Evolutionary conservation across 2,329 filamentous ascomycete genomes (phyloP), one percentile per base, ranked within the genome.

Genomic region (Rugonectria rugulosa): DNA sequence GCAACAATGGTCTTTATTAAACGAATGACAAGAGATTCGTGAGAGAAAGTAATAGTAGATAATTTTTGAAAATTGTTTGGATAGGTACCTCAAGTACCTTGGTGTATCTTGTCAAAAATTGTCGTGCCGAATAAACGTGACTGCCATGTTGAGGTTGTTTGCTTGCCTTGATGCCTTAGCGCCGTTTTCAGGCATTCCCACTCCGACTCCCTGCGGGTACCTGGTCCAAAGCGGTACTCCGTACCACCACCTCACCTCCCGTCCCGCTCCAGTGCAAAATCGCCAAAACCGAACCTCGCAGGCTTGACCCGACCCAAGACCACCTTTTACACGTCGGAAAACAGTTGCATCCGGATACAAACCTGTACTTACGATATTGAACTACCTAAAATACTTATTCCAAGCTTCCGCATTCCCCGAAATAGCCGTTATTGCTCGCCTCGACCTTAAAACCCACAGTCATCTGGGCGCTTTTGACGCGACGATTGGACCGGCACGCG

Each of bases 81-180:
- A n/a, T n/a, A n/a, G n/a, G n/a, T n/a, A n/a, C n/a, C n/a, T n/a
- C n/a, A n/a, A n/a, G n/a, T n/a, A n/a, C n/a, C n/a, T n/a, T n/a
- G n/a, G n/a, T n/a, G n/a, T n/a, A n/a, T n/a, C n/a, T n/a, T n/a
- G n/a, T n/a, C n/a, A n/a, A 10, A 24, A 23, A 6, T 24, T n/a
- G n/a, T 23, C 12, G 4, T 12, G 20, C 6, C 9, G n/a, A 12
- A 23, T n/a, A 29, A 36, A 23, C n/a, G 14, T 19, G 34, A 40
- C 14, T 34, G 14, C 24, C 26, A 49, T 26, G 29, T 5, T 14
- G 19, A 19, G 20, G 41, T 15, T 27, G 7, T 27, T 41, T 68
- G 38, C 70, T 63, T 64, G 72, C 72, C 68, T 71, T 71, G 63
- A 65, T 66, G 71, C 71, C 70, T 72, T 62, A 67, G 53, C 44